These are phyloP conservation scores for Aspergillus felis DNA, from an alignment of 2,329 filamentous ascomycete genomes.

Conservation along the genomic window DNA sequence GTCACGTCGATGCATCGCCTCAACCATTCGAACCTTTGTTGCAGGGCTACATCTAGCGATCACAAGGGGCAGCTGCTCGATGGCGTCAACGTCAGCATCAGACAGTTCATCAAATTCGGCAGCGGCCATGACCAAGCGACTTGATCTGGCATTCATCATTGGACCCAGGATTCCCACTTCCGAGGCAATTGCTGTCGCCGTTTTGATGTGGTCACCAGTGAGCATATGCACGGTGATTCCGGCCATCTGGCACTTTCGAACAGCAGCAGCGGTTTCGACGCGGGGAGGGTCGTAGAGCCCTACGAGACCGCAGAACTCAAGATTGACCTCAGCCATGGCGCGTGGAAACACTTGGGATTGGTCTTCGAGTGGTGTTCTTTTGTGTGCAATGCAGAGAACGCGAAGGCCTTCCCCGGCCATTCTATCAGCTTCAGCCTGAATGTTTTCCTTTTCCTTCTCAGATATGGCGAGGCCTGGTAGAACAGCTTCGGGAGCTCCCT, in stretches of 20 bases:
- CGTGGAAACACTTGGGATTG: conserved; percentile 39
- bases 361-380: conserved; percentile 22
- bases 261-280: conserved; percentile 54
- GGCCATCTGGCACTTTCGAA: conserved; percentile 51
- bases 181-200: conserved; percentile 54
- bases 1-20: conserved; percentile 72
- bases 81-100: conserved; percentile 56
- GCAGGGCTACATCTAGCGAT: conserved; percentile 80
- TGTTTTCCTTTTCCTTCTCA: conserved; percentile 17
- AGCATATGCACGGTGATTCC: conserved; percentile 57
- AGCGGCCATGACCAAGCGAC: conserved; percentile 50
- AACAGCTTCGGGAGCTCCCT: conserved; percentile 60
- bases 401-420: conserved; percentile 57
- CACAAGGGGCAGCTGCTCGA: conserved; percentile 73
- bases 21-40: conserved; percentile 89
- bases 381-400: conserved; percentile 55
- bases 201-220: conserved; percentile 56
- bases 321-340: conserved; percentile 48
- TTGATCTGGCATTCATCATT: conserved; percentile 39
- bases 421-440: conserved; percentile 48
- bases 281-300: conserved; percentile 61
- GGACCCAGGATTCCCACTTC: conserved; percentile 55
- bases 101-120: conserved; percentile 53
- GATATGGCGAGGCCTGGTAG: conserved; percentile 30
- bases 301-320: conserved; percentile 56